These are phyloP conservation scores for Arxiozyma heterogenica DNA, from an alignment of 1,139 yeast genomes.

Conservation along the genomic window DNA sequence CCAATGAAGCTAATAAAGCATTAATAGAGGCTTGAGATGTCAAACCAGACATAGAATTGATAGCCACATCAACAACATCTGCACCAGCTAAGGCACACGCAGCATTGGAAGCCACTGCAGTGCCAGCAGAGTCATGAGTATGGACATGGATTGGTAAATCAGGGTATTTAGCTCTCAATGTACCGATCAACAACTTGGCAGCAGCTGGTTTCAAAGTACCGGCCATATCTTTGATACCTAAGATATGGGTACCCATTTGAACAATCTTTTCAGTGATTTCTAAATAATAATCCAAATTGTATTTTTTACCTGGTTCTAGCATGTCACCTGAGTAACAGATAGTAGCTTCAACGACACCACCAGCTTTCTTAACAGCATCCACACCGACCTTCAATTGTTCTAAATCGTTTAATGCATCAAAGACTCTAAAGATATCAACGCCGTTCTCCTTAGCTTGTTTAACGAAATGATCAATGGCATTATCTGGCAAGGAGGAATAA, in stretches of 20 bases:
- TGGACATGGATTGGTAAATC: slow-evolving; percentile 95
- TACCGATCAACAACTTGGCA: slow-evolving; percentile 68
- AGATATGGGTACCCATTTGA: slow-evolving; percentile 87
- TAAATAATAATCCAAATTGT: slow-evolving; percentile 84
- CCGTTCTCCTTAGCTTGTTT: slow-evolving; percentile 91
- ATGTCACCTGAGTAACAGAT: slow-evolving; percentile 98
- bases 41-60: slow-evolving; percentile 96
- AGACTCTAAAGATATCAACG: slow-evolving; percentile 94
- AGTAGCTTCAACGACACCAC: slow-evolving; percentile 98
- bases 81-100: slow-evolving; percentile 96
- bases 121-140: slow-evolving; percentile 99
- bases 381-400: slow-evolving; percentile 97
- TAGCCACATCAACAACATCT: slow-evolving; percentile 94
- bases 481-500: slow-evolving; percentile 93
- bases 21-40: slow-evolving; percentile 96
- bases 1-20: slow-evolving; percentile 85
- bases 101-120: slow-evolving; percentile 95
- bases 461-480: slow-evolving; percentile 95
- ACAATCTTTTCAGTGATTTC: slow-evolving; percentile 77
- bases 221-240: slow-evolving; percentile 99
- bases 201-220: slow-evolving; percentile 97
- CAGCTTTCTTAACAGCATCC: slow-evolving; percentile 95
- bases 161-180: slow-evolving; percentile 81
- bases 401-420: slow-evolving; percentile 92
- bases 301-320: slow-evolving; percentile 90